Base-by-base conservation (phyloP, 768 basidiomycete genomes). In the Termitomyces sp. region DNA sequence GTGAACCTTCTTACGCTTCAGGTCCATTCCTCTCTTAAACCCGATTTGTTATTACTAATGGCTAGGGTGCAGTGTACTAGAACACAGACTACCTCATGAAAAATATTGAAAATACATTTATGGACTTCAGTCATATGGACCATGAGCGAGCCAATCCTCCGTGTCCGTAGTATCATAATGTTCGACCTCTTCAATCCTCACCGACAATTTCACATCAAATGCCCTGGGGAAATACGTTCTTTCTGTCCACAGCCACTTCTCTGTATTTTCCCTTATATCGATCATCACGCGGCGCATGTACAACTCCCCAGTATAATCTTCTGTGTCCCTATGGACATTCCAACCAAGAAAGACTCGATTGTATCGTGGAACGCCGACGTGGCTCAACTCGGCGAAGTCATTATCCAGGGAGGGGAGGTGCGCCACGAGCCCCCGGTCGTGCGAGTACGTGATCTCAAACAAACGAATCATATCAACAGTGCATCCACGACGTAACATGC, bases 311-410 rank as follows among this genome's bases (percentile, higher is more conserved):
- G 79, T 77, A 6, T 67, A 68, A 60, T 86, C 86, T 45, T 73
- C 72, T 14, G 65, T 70, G 59, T 83, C 78, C 51, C 86, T 71
- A 20, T 72, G 65, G 57, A 91, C 79, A 64, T 89, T 90, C 87
- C 87, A 91, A 5, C 89, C 89, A 5, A 91, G 77, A 63, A 78
- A 86, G 9, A 90, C 67, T 32, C 79, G 76, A 64, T 81, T 75
- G 67, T 79, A 74, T 20, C 62, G 68, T 60, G 47, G 47, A 62
- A 45, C 65, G 60, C 37, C 69, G 64, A 32, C 74, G 69, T 31
- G 70, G 55, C 31, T 42, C n/a, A 66, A 65, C 17, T 63, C 61
- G 45, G 68, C 63, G 51, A 68, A 69, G 9, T 71, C 66, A 34
- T 76, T 75, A 6, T 76, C 68, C 49, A 79, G 56, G 1, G 77